phyloP scores from a whole-genome alignment of 2,329 filamentous ascomycete species.

The Hypoxylon sp. region DNA sequence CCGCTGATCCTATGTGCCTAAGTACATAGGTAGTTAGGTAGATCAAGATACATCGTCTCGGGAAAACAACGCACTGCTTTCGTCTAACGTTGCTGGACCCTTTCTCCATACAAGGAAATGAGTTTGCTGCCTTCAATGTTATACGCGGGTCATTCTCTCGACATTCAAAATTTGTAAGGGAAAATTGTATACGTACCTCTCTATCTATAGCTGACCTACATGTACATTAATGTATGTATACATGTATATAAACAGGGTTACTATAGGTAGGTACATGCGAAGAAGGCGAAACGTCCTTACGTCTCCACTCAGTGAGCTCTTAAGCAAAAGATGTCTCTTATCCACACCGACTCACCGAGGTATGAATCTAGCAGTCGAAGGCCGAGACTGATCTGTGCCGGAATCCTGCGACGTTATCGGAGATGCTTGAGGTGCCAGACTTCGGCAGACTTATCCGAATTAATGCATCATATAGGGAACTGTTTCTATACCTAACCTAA shows the following conservation, averaged over 20 bases:
- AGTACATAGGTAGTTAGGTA: too few relatives aligned
- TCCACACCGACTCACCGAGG: conserved; percentile 26
- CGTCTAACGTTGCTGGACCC: conserved; percentile 17
- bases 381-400: not conserved
- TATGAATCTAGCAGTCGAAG: conserved; percentile 15
- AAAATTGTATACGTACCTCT: not conserved
- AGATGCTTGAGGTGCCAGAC: not conserved
- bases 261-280: conserved; percentile 19
- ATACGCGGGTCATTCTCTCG: not conserved
- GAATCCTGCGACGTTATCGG: conserved; percentile 3
- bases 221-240: too few relatives aligned
- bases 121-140: too few relatives aligned
- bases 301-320: conserved; percentile 15
- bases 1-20: not conserved
- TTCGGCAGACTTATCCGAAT: not conserved
- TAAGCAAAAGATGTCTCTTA: not conserved
- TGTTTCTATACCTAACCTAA: not conserved
- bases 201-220: not conserved
- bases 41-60: too few relatives aligned
- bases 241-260: not conserved
- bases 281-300: not conserved
- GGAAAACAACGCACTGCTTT: conserved; percentile 1
- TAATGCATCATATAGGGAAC: too few relatives aligned
- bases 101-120: not conserved
- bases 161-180: not conserved